Evolutionary conservation across 2,329 filamentous ascomycete genomes (phyloP).

Genomic region (Colletotrichum sublineola): DNA sequence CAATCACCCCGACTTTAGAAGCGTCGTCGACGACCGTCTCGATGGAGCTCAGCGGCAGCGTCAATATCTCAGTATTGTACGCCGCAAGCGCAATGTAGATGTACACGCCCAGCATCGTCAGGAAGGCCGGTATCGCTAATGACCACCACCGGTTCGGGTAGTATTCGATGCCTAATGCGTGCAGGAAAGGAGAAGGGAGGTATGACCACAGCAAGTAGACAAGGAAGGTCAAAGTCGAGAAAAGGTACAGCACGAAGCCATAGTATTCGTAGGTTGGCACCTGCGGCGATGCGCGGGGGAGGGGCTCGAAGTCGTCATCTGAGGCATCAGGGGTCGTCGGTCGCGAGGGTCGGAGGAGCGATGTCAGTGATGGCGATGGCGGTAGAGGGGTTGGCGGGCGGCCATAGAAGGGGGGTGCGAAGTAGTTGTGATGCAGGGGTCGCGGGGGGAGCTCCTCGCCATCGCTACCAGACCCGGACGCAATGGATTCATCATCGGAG

Average conservation of each 20-base stretch:
- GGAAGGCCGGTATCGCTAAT: slow-evolving; percentile 88
- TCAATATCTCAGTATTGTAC: slow-evolving; percentile 92
- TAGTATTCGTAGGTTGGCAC: slow-evolving; percentile 99
- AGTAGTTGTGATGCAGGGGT: slow-evolving; percentile 66
- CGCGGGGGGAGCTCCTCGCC: slow-evolving; percentile 56
- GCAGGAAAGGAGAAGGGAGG: slow-evolving; percentile 90
- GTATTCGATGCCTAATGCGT: slow-evolving; percentile 94
- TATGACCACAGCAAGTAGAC: slow-evolving; percentile 86
- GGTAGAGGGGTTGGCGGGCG: slow-evolving; percentile 95
- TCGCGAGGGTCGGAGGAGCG: slow-evolving; percentile 88
- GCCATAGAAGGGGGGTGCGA: slow-evolving; percentile 93
- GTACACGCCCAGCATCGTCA: slow-evolving; percentile 90
- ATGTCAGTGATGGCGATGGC: slow-evolving; percentile 92
- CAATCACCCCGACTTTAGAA: slow-evolving; percentile 86
- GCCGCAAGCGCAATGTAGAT: slow-evolving; percentile 93
- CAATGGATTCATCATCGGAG: slow-evolving; percentile 34
- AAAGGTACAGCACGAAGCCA: slow-evolving; percentile 95
- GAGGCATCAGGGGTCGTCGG: slow-evolving; percentile 94
- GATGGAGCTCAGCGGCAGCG: slow-evolving; percentile 80
- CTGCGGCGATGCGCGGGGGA: slow-evolving; percentile 88
- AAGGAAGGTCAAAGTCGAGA: slow-evolving; percentile 84
- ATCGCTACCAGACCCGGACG: slow-evolving; percentile 33
- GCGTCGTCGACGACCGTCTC: slow-evolving; percentile 95
- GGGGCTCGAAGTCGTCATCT: slow-evolving; percentile 83
- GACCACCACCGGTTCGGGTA: slow-evolving; percentile 99